Base-by-base conservation (phyloP, 2,329 filamentous ascomycete genomes). In the Trichoderma brevicompactum region DNA sequence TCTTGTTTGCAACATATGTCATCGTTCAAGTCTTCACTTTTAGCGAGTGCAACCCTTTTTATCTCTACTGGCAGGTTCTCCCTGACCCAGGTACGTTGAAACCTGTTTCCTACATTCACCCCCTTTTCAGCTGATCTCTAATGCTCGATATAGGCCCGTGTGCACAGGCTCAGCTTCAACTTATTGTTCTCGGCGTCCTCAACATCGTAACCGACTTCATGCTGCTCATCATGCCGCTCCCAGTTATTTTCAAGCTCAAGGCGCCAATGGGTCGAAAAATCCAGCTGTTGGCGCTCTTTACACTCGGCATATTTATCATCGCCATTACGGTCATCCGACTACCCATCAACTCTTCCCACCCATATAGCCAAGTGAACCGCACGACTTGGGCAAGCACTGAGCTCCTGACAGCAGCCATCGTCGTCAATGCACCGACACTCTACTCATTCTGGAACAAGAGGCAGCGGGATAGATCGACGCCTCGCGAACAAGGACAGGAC, bases 21-120 rank as follows among this genome's bases (percentile, higher is more conserved):
- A 69, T 70, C 9, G 74, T 75, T 48, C 72, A 77, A 48, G 71
- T 77, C 43, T 68, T 71, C 8, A 76, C 74, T 2, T 76, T 78
- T 65, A 69, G 69, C 65, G 77, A 78, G 69, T 79, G 77, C 66
- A 67, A 78, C 12, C 83, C 84, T 3, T 81, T 86, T 69, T 70
- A 76, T 54, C 80, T 85, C 61, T 86, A 87, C 72, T 87, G 83
- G 83, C 83, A 85, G 71, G 81, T 87, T 60, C 69, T 80, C 0
- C 84, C 76, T 52, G 69, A 72, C 63, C 75, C 77, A 58, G 77
- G 76, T 72, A 72, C n/a, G 69, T 7, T 17, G 1, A 55, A 23
- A 5, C 8, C 50, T 17, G 5, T 15, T 17, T 28, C 13, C 43
- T 7, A n/a, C 8, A 7, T 15, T 9, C 17, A 3, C n/a, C 8